Evolutionary conservation across 2,329 filamentous ascomycete genomes (phyloP), one percentile per base, ranked within the genome.

Genomic region (Colletotrichum sidae): DNA sequence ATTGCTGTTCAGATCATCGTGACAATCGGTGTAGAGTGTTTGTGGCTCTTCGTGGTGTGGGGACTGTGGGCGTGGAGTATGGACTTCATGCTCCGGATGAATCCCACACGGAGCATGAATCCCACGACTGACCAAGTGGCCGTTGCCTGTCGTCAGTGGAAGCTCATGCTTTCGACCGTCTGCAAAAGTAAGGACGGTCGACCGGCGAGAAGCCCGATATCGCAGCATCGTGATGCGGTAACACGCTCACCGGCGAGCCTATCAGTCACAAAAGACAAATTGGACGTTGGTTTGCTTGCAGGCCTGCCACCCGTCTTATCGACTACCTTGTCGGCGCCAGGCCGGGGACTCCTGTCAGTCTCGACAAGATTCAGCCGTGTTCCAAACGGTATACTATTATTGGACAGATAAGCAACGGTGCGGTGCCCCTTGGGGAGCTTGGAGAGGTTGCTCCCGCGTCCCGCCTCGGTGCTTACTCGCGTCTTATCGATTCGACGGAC

Each of bases 1-100:
- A 37, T 10, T 25, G 13, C 25, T n/a, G 10, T 46, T 44, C 38
- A 50, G 46, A 58, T 58, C 46, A 58, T 58, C 55, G 46, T 58
- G 46, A 58, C 46, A 58, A 34, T 50, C 44, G 15, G 13, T 6
- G 37, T 35, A 35, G 33, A 41, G 6, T 44, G 12, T 2, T 13
- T 9, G 10, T 46, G 39, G 4, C 37, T 38, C 25, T 25, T 25
- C 4, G 25, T 25, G 25, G 25, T 25, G 25, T 25, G 25, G 25
- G 25, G 3, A 5, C 4, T 25, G 25, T 25, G 25, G 25, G 25
- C 25, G 25, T 25, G 25, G 25, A 25, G 25, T 25, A 5, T 25
- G 25, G 25, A 25, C 25, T 25, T 25, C 25, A 25, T 25, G 25
- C 25, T 25, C 25, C 25, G 25, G 25, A 25, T 25, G 25, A 25